These are phyloP conservation scores for Marchantia paleacea DNA, from an alignment of 225 moss, liverwort and hornwort genomes.

Conservation along the genomic window DNA sequence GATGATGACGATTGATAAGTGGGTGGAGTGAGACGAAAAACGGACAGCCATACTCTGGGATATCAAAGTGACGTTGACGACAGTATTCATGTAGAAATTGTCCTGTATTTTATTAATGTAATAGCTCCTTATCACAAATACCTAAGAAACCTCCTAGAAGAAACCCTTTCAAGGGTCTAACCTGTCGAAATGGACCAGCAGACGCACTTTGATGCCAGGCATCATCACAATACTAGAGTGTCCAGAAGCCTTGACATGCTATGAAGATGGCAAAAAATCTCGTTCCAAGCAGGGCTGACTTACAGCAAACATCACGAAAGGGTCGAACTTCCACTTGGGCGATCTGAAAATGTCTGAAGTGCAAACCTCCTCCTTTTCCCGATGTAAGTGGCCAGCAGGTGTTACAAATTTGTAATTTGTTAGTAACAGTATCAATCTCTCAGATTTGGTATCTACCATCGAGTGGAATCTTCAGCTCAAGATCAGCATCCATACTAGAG, in stretches of 20 bases:
- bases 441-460: not conserved
- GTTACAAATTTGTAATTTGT: constrained; percentile 9
- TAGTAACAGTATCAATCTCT: constrained; percentile 1
- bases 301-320: constrained; percentile 19
- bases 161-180: constrained; percentile 21
- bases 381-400: constrained; percentile 20
- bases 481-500: constrained; percentile 18
- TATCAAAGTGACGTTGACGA: too few relatives aligned
- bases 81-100: not conserved
- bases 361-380: constrained; percentile 1
- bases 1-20: not conserved
- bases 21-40: not conserved
- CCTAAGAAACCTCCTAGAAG: constrained; percentile 17
- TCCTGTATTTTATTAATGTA: constrained; percentile 21
- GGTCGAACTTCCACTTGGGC: constrained; percentile 1
- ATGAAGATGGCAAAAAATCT: constrained; percentile 20
- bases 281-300: constrained; percentile 7
- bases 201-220: constrained; percentile 21
- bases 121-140: constrained; percentile 16
- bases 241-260: constrained; percentile 13
- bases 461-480: constrained; percentile 28
- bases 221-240: constrained; percentile 8
- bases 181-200: constrained; percentile 11
- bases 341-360: not conserved
- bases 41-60: not conserved